phyloP scores from a whole-genome alignment of 1,284 basidiomycete species.

The Heliocybe sulcata region DNA sequence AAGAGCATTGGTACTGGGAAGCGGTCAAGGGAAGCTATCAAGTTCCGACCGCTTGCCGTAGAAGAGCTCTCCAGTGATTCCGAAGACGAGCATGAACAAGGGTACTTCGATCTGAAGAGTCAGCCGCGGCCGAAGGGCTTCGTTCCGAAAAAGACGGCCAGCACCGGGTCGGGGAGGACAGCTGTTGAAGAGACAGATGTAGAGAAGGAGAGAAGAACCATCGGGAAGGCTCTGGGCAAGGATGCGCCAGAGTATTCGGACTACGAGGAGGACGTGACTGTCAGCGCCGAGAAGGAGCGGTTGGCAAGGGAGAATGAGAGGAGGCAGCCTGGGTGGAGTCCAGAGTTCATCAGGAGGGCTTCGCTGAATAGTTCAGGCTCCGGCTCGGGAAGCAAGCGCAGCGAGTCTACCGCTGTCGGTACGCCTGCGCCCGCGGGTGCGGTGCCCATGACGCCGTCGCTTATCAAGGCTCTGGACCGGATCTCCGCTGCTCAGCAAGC shows the following conservation, averaged over 20 bases:
- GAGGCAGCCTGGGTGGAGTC: slow-evolving; percentile 22
- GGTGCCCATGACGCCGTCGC: slow-evolving; percentile 54
- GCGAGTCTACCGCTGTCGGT: slow-evolving; percentile 8
- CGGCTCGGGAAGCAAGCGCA: slow-evolving; percentile 3
- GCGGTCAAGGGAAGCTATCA: slow-evolving; percentile 36
- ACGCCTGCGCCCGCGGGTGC: slow-evolving; percentile 21
- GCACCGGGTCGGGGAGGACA: neutral
- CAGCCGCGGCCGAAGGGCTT: neutral
- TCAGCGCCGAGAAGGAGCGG: neutral
- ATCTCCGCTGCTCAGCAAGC: slow-evolving; percentile 46
- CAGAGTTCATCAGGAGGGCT: slow-evolving; percentile 21
- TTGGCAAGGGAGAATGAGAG: slow-evolving; percentile 5
- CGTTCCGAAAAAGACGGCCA: neutral
- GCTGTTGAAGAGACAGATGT: slow-evolving; percentile 16
- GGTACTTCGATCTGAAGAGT: slow-evolving; percentile 6
- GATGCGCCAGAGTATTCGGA: slow-evolving; percentile 29
- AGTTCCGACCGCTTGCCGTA: slow-evolving; percentile 34
- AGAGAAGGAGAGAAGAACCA: slow-evolving; percentile 11
- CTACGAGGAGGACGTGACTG: slow-evolving; percentile 25
- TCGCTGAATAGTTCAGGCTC: slow-evolving; percentile 3
- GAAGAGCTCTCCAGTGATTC: slow-evolving; percentile 23
- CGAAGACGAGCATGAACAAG: slow-evolving; percentile 24
- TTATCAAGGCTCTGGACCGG: slow-evolving; percentile 51
- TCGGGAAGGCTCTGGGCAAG: slow-evolving; percentile 4
- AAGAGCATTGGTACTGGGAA: slow-evolving; percentile 3